Evolutionary conservation across 441 rosid species (phyloP).

Genomic region (Populus trichocarpa): DNA sequence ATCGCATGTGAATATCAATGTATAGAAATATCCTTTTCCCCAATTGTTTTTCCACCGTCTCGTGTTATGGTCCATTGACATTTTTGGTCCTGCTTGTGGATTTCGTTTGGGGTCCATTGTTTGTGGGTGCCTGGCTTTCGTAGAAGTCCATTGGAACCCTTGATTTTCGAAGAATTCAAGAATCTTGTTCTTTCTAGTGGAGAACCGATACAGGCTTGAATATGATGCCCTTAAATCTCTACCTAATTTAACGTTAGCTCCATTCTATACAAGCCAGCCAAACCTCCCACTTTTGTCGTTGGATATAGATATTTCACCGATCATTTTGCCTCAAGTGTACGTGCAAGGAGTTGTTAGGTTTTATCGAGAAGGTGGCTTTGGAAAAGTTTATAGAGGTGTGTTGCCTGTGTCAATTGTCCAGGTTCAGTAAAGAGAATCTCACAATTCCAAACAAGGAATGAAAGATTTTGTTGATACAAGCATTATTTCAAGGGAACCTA

Average conservation of each 20-base stretch:
- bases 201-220: not conserved
- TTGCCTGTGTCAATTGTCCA: not conserved
- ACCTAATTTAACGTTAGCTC: not conserved
- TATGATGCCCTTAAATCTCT: not conserved
- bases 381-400: not conserved
- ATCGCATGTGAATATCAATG: constrained; percentile 8
- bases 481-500: not conserved
- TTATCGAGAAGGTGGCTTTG: not conserved
- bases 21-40: not conserved
- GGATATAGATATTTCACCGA: not conserved
- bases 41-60: not conserved
- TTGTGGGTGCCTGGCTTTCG: too few relatives aligned
- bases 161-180: not conserved
- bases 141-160: too few relatives aligned
- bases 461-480: not conserved
- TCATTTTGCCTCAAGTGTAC: not conserved
- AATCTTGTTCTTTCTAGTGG: not conserved
- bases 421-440: not conserved
- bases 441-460: not conserved
- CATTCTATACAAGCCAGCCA: not conserved
- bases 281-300: not conserved
- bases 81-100: not conserved
- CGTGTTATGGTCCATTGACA: not conserved
- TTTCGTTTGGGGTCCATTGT: not conserved
- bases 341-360: not conserved